Evolutionary conservation across 345 rosid genomes (phyloP), one percentile per base, ranked within the genome.

Genomic region (Clarkia xantiana): DNA sequence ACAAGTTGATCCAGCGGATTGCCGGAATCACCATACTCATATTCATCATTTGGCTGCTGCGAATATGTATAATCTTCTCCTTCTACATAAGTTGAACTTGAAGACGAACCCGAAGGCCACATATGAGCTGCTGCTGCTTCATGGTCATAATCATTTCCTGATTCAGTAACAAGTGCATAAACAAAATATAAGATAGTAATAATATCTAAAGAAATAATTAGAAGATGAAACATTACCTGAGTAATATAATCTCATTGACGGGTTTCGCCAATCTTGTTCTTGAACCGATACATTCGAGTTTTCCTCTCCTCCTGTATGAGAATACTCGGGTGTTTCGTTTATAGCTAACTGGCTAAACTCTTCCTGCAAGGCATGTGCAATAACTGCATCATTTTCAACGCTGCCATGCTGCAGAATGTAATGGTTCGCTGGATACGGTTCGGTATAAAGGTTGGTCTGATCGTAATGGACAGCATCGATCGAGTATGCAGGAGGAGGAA

Each of bases 321-420:
- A 59, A 58, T 68, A 70, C 17, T 58, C 57, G 43, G 74, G 60
- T 15, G 58, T 61, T 61, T 84, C 96, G 18, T 71, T 59, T 49
- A 86, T 51, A 34, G 78, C 78, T 17, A 91, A 72, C 64, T 76
- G 87, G 10, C 81, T 80, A 66, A 84, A 86, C 45, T 91, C 94
- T 49, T 84, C 96, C 65, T 91, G 93, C 52, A 91, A 76, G 34
- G 83, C 66, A 23, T 79, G 77, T 0, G 94, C 96, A 63, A 86
- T 86, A 44, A 76, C 72, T 81, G 81, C 94, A 71, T 91, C 97
- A 63, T 71, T 85, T 61, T 80, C 91, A 42, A 83, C 80, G 65
- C 76, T 49, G 14, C 53, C 74, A 62, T 62, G 68, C 53, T 81
- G 77, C 34, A 62, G 44, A n/a, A 55, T 88, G 43, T 71, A 62